A percentile compares a stretch with the other conserved stretches of the same genome.
phyloP scores from a whole-genome alignment of 768 basidiomycete species.

The Tulasnella sp. region DNA sequence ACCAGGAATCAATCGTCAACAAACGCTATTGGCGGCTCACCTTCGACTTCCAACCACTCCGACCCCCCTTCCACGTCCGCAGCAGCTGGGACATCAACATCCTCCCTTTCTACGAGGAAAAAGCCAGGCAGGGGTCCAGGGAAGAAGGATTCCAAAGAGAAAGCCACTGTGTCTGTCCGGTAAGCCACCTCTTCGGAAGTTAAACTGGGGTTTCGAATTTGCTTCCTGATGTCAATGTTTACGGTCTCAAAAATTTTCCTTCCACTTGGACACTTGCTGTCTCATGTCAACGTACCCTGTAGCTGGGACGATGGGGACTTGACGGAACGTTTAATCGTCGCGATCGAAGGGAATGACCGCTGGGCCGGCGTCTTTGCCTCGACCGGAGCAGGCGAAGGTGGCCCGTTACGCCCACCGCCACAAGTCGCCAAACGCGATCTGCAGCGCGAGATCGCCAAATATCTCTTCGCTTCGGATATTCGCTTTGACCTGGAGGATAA shows the following conservation, averaged over 20 bases:
- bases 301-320: slow-evolving; percentile 21
- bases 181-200: neutral
- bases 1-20: neutral
- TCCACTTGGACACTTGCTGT: neutral
- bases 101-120: slow-evolving; percentile 3
- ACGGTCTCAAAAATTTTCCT: neutral
- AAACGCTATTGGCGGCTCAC: neutral
- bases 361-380: slow-evolving; percentile 20
- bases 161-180: slow-evolving; percentile 19
- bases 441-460: slow-evolving; percentile 19
- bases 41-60: neutral
- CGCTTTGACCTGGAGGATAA: slow-evolving; percentile 18
- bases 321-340: slow-evolving; percentile 19
- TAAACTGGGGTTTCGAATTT: neutral
- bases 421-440: slow-evolving; percentile 20
- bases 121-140: slow-evolving; percentile 19
- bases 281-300: neutral
- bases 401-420: slow-evolving; percentile 12
- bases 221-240: neutral
- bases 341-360: slow-evolving; percentile 17
- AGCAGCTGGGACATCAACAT: neutral
- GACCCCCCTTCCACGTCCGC: neutral
- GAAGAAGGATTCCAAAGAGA: slow-evolving; percentile 20
- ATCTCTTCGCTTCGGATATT: slow-evolving; percentile 17
- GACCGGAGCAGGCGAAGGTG: slow-evolving; percentile 1